phyloP scores from a whole-genome alignment of 805 yeast species.

The Teunomyces atbi region DNA sequence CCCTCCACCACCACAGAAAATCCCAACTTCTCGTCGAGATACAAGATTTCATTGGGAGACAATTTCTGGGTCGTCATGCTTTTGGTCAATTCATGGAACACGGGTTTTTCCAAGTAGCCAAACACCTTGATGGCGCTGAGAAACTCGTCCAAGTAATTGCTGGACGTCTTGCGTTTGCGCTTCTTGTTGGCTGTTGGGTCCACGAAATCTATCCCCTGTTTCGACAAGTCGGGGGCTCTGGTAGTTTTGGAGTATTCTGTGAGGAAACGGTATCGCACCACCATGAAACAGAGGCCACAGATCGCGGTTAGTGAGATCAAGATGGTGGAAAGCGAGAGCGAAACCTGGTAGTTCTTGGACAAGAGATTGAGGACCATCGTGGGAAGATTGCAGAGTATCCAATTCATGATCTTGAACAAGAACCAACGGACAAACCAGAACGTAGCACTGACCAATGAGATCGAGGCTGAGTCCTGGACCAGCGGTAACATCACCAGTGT shows the following conservation, averaged over 20 bases:
- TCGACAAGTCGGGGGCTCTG: conserved; percentile 40
- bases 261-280: conserved; percentile 61
- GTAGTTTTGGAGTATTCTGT: conserved; percentile 55
- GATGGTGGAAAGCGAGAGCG: conserved; percentile 50
- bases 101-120: conserved; percentile 87
- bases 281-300: conserved; percentile 37
- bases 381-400: conserved; percentile 16
- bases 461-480: conserved; percentile 12
- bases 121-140: conserved; percentile 87
- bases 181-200: conserved; percentile 30
- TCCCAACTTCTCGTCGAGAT: conserved; percentile 73
- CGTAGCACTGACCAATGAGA: conserved; percentile 12
- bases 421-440: conserved; percentile 21
- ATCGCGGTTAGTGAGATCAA: conserved; percentile 29
- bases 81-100: conserved; percentile 88
- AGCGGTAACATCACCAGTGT: conserved; percentile 9
- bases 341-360: conserved; percentile 48
- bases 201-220: conserved; percentile 44
- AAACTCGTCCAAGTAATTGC: conserved; percentile 84
- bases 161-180: conserved; percentile 25
- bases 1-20: conserved; percentile 95
- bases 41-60: conserved; percentile 71
- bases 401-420: conserved; percentile 16
- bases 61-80: conserved; percentile 87
- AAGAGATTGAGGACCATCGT: conserved; percentile 23